Percentiles rank a stretch among this genome's conserved stretches.
These are phyloP conservation scores for Penicillium sp. DNA, from an alignment of 2,329 filamentous ascomycete species.

Conservation along the genomic window DNA sequence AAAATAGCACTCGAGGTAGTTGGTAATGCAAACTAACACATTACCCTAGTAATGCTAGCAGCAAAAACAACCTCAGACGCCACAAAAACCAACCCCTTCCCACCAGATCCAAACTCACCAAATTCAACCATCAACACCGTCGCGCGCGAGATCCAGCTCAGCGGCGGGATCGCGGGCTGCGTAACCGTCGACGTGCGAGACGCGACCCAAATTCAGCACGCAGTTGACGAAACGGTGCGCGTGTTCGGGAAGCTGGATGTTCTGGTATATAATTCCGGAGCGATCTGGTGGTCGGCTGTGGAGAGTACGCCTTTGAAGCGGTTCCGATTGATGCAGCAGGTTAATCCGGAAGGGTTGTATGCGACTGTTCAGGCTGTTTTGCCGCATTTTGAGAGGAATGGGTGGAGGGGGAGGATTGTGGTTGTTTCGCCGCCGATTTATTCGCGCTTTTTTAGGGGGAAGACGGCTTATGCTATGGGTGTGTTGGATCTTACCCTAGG, in stretches of 20 bases:
- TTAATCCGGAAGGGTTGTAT: conserved; percentile 78
- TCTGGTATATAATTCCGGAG: conserved; percentile 80
- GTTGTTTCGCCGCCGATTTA: conserved; percentile 87
- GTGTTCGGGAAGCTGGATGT: conserved; percentile 70
- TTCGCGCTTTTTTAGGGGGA: conserved; percentile 80
- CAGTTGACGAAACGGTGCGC: conserved; percentile 64
- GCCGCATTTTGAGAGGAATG: conserved; percentile 64
- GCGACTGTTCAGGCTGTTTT: conserved; percentile 69
- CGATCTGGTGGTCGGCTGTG: conserved; percentile 82
- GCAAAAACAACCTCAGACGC: conserved; percentile 75
- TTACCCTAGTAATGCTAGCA: conserved; percentile 77
- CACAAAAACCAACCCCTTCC: conserved; percentile 61
- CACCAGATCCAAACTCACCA: conserved; percentile 75
- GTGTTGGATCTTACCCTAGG: conserved; percentile 7
- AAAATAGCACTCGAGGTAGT: too few species aligned
- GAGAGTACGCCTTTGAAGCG: conserved; percentile 73
- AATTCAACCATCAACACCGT: conserved; percentile 81
- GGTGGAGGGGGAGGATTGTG: conserved; percentile 67
- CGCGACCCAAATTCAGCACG: conserved; percentile 61
- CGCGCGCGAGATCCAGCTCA: conserved; percentile 69
- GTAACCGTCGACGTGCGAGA: conserved; percentile 73
- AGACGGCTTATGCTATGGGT: conserved; percentile 78
- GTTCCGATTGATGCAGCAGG: conserved; percentile 77
- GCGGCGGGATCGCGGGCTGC: conserved; percentile 67
- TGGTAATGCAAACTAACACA: too few species aligned